Evolutionary conservation across 208 protist genomes (phyloP).

Genomic region (Naegleria lovaniensis): DNA sequence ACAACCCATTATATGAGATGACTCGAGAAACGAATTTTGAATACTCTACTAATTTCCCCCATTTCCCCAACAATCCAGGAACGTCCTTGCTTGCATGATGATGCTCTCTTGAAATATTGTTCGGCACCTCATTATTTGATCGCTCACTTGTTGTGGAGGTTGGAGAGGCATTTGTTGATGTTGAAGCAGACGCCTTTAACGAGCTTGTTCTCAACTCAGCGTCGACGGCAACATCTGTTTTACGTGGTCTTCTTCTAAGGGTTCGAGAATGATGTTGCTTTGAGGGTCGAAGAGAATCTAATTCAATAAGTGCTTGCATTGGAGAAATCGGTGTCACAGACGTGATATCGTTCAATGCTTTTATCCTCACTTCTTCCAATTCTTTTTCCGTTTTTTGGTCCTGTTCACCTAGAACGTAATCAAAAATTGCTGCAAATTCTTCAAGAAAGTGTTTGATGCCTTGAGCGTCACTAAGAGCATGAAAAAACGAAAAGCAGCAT

Average conservation of each 20-base stretch:
- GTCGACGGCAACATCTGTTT: too few species aligned
- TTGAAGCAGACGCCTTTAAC: too few species aligned
- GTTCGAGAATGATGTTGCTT: not conserved
- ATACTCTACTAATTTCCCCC: not conserved
- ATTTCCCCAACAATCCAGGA: not conserved
- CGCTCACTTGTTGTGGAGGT: not conserved
- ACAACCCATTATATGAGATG: not conserved
- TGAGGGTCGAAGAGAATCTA: not conserved
- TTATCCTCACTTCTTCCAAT: not conserved
- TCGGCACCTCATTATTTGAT: not conserved
- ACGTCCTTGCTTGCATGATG: not conserved
- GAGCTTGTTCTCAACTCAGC: too few species aligned
- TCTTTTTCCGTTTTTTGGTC: not conserved
- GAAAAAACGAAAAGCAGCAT: not conserved
- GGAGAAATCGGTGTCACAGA: not conserved
- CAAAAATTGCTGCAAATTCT: not conserved
- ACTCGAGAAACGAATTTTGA: not conserved
- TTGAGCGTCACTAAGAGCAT: not conserved
- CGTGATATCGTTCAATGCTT: not conserved
- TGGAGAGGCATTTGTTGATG: not conserved
- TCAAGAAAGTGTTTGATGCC: not conserved
- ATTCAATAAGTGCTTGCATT: not conserved
- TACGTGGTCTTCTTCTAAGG: too few species aligned
- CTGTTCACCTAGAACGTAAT: not conserved
- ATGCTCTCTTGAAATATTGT: not conserved